Evolutionary conservation across 2,329 filamentous ascomycete species (phyloP).

Genomic region (Dothideomycetes sp.): DNA sequence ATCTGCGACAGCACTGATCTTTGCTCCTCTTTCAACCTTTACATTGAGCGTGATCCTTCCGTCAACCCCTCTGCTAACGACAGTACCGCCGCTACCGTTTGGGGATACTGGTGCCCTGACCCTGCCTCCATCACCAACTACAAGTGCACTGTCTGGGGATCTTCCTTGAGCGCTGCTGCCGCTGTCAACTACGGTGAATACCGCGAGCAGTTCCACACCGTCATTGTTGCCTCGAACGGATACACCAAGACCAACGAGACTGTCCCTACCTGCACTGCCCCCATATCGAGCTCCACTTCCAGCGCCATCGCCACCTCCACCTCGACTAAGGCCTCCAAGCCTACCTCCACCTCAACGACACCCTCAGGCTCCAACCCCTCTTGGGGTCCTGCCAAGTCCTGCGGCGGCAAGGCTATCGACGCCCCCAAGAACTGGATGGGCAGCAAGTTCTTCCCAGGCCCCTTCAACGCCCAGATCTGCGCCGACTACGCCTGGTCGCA

Average conservation of each 20-base stretch:
- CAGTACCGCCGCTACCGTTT: constrained; percentile 10
- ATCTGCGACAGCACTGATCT: constrained; percentile 12
- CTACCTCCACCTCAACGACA: constrained; percentile 15
- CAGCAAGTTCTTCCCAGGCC: constrained; percentile 16
- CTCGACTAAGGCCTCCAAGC: neutral
- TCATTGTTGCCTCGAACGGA: constrained; percentile 12
- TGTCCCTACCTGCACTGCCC: neutral
- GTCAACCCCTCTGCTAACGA: constrained; percentile 12
- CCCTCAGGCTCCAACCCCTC: constrained; percentile 19
- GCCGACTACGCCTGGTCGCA: constrained; percentile 15
- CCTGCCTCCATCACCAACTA: constrained; percentile 19
- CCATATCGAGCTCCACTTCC: neutral
- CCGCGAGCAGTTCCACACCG: constrained; percentile 11
- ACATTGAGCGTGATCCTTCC: constrained; percentile 14
- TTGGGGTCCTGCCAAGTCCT: constrained; percentile 15
- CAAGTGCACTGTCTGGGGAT: constrained; percentile 22
- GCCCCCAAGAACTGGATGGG: constrained; percentile 11
- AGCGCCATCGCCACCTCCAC: neutral
- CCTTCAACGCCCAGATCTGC: constrained; percentile 16
- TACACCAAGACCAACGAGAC: constrained; percentile 11
- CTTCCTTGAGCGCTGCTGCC: constrained; percentile 12
- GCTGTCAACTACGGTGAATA: constrained; percentile 11
- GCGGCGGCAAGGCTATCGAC: constrained; percentile 12
- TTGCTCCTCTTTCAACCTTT: constrained; percentile 14
- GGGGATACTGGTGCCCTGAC: constrained; percentile 15